A percentile compares a stretch with the other conserved stretches of the same genome.
These are phyloP conservation scores for Sporothrix pallida DNA, from an alignment of 2,329 filamentous ascomycete species.

Conservation along the genomic window DNA sequence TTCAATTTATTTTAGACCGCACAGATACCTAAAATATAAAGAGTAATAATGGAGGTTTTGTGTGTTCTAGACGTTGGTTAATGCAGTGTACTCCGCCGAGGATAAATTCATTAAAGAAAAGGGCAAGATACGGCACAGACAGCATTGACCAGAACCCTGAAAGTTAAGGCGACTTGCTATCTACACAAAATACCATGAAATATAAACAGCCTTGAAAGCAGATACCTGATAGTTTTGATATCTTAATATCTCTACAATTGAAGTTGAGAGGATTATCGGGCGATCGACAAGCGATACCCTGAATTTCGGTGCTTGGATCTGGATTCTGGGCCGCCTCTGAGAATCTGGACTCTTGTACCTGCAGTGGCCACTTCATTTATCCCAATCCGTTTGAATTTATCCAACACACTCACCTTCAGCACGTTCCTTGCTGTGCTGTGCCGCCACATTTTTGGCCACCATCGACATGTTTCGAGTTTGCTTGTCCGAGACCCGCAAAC, in stretches of 20 bases:
- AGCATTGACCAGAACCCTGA: no score
- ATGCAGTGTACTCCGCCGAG: no score
- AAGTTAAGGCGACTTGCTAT: no score
- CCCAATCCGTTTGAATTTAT: not conserved
- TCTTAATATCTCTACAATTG: not conserved
- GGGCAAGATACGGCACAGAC: no score
- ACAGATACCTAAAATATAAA: no score
- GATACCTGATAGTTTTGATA: not conserved
- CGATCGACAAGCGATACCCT: not conserved
- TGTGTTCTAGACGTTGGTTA: no score
- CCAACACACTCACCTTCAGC: not conserved
- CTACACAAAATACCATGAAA: no score
- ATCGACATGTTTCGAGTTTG: not conserved
- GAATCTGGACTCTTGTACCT: not conserved
- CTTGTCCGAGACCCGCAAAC: not conserved
- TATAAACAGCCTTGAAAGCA: no score
- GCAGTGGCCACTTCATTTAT: not conserved
- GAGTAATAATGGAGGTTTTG: no score
- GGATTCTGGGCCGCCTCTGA: not conserved
- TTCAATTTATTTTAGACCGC: no score
- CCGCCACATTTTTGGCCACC: not conserved
- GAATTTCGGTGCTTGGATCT: not conserved
- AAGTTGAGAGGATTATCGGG: not conserved
- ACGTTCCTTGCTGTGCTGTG: slow-evolving; percentile 3
- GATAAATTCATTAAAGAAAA: no score